phyloP scores from a whole-genome alignment of 352 stramenopile species.

The Phytophthora niederhauseri region DNA sequence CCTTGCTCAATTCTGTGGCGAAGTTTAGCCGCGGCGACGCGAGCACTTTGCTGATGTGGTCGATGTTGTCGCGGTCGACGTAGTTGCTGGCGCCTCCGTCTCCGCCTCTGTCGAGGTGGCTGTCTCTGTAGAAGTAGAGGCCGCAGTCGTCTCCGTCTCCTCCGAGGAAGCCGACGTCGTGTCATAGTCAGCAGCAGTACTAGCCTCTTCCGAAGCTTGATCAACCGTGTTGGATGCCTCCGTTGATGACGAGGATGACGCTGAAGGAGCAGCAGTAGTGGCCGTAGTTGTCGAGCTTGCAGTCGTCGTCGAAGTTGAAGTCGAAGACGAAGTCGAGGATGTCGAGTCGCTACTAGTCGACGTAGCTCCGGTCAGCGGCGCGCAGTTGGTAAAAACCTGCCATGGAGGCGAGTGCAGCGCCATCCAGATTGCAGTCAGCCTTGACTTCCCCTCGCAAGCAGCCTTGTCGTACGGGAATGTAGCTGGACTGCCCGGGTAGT shows the following conservation, averaged over 20 bases:
- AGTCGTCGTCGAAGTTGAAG: conserved; percentile 8
- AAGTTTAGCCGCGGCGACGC: conserved; percentile 25
- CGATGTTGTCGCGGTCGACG: conserved; percentile 8
- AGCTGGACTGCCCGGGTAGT: conserved; percentile 35
- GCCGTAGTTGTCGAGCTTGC: conserved; percentile 6
- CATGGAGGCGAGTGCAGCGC: conserved; percentile 48
- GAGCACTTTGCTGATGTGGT: conserved; percentile 16
- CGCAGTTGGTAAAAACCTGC: conserved; percentile 62
- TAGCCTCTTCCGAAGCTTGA: conserved; percentile 10
- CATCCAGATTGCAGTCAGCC: conserved; percentile 45
- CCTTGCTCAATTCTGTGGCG: too few relatives aligned
- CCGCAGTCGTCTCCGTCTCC: not conserved
- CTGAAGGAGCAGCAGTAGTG: conserved; percentile 12
- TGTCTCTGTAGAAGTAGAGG: conserved; percentile 17
- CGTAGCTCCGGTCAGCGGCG: conserved; percentile 37
- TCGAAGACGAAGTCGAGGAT: conserved; percentile 7
- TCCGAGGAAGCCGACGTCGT: conserved; percentile 12
- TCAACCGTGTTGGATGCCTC: conserved; percentile 1
- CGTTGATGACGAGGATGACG: conserved; percentile 12
- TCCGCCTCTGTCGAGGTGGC: conserved; percentile 19
- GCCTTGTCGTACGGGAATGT: conserved; percentile 50
- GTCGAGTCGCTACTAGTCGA: conserved; percentile 13
- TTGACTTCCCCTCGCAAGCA: conserved; percentile 41
- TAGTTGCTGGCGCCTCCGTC: conserved; percentile 19
- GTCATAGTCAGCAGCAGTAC: conserved; percentile 27